Base-by-base conservation (phyloP, 108 stramenopile species). In the Stephanodiscus triporus region DNA sequence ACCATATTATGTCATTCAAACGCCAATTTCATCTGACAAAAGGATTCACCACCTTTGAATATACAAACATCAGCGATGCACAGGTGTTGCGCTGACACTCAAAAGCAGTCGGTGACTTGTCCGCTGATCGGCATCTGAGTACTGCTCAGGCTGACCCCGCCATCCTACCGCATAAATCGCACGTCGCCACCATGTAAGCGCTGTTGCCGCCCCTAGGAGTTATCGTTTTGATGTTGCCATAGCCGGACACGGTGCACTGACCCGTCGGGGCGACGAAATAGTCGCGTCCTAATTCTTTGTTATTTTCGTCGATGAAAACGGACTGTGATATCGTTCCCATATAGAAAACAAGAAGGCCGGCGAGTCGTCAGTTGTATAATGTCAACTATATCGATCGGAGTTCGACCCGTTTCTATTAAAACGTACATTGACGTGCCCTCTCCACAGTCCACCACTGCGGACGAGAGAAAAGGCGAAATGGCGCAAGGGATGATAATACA, bases 181-280 rank as follows among this genome's bases (percentile, higher is more conserved):
- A 72, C 2, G 50, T 71, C 8, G 80, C 80, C 24, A 71, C 61
- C 66, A 81, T 70, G 29, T 63, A 81, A 16, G 75, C 80, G 38
- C 55, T 63, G 42, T 75, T 81, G 17, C 80, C 80, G 2, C 80
- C 80, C 34, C 80, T 30, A 0, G 80, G 80, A 34, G 80, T 81
- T 24, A 81, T 81, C 37, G 80, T 81, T 71, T 81, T 81, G n/a
- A 81, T 81, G 59, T 81, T 81, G 30, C 80, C 80, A 40, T 81
- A 81, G 34, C 80, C 80, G 20, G 62, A 67, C 10, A 81, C 80
- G 47, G 80, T 81, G 48, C 80, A 81, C 65, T 81, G 80, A 26
- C 74, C 74, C 19, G 62, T 40, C 2, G 80, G 80, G 9, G 80
- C 50, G 0, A 75, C 58, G 47, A 81, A 81, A 51, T 81, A 81